phyloP scores from a whole-genome alignment of 2,329 filamentous ascomycete genomes.

The Ophiostoma piceae region DNA sequence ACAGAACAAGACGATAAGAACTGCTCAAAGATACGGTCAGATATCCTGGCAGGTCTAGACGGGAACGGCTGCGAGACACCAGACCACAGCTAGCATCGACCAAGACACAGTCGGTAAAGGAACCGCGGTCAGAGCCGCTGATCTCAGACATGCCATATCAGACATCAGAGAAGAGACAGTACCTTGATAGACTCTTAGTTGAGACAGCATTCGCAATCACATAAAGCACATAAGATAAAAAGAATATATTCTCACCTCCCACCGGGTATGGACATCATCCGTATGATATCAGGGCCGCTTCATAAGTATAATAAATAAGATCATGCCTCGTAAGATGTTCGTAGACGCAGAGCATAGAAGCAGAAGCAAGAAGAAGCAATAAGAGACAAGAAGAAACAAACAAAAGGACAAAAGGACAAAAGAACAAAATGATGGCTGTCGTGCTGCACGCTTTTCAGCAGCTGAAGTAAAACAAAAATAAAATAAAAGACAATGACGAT shows the following conservation, averaged over 20 bases:
- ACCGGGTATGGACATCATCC: neutral
- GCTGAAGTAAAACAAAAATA: neutral
- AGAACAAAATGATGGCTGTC: neutral
- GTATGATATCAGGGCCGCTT: neutral
- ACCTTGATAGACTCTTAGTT: too few relatives aligned
- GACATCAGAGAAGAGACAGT: neutral
- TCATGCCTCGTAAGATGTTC: constrained; percentile 13
- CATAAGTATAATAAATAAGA: neutral
- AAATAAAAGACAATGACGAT: neutral
- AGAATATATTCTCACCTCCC: neutral
- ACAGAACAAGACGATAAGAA: too few relatives aligned
- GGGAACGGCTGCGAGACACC: too few relatives aligned
- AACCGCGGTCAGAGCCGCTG: neutral
- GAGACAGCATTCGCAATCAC: too few relatives aligned
- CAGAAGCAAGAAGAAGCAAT: neutral
- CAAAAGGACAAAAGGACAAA: neutral
- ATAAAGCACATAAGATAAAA: neutral
- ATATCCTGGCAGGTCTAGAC: neutral
- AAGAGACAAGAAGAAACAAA: constrained; percentile 22
- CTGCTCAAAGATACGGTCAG: too few relatives aligned
- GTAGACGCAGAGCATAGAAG: constrained; percentile 18
- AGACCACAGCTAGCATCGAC: neutral
- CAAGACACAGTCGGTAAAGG: neutral
- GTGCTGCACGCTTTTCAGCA: constrained; percentile 6
- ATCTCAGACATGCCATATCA: neutral